phyloP scores from a whole-genome alignment of 2,329 filamentous ascomycete species.

The Elsinoe ampelina region DNA sequence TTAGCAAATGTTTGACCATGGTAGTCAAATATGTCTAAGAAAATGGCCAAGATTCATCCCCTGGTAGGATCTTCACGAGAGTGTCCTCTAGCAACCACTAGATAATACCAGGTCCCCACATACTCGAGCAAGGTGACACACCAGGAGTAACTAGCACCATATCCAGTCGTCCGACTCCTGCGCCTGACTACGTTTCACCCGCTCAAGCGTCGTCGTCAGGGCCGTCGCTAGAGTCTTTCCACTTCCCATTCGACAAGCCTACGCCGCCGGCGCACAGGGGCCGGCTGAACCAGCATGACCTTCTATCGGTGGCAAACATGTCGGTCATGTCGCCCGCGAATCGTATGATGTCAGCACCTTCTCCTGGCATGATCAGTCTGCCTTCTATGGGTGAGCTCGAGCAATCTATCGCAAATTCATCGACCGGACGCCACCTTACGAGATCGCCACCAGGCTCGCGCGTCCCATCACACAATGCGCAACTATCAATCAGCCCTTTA shows the following conservation, averaged over 20 bases:
- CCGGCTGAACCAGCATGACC: not conserved
- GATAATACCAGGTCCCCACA: not conserved
- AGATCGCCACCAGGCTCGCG: not conserved
- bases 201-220: not conserved
- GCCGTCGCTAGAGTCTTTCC: not conserved
- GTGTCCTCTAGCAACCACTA: not conserved
- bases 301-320: not conserved
- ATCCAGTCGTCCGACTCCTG: not conserved
- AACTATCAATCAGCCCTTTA: not conserved
- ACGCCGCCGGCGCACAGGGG: not conserved
- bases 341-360: not conserved
- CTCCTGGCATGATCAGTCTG: not conserved
- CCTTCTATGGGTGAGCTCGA: not conserved
- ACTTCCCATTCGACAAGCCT: not conserved
- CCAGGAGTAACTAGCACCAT: not conserved
- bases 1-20: not conserved
- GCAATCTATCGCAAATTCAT: not conserved
- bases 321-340: not conserved
- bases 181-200: not conserved
- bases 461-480: not conserved
- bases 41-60: not conserved
- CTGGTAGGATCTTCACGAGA: not conserved
- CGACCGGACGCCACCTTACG: not conserved
- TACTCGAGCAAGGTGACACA: not conserved
- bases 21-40: slow-evolving; percentile 6